Evolutionary conservation across 1,139 yeast species (phyloP).

Genomic region (Saccharomycopsis hybrid): DNA sequence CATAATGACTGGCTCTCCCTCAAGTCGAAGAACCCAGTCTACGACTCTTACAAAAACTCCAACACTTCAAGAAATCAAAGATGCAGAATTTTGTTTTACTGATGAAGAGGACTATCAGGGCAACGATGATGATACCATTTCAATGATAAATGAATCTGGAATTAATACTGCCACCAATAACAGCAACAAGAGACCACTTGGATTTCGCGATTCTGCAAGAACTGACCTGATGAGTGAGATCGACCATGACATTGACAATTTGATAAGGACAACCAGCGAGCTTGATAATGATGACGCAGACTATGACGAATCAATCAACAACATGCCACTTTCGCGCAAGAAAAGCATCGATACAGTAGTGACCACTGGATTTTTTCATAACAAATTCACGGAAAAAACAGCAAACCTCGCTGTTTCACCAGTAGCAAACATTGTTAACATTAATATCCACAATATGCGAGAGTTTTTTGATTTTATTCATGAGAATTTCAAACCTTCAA

Average conservation of each 20-base stretch:
- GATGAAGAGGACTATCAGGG: no score
- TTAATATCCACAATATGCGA: background rate
- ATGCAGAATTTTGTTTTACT: background rate
- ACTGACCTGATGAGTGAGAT: background rate
- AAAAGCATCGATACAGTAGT: constrained; percentile 9
- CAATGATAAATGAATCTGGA: background rate
- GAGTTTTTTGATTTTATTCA: background rate
- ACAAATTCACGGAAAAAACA: constrained; percentile 7
- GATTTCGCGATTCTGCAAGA: no score
- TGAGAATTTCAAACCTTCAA: background rate
- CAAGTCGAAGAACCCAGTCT: background rate
- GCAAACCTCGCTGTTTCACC: background rate
- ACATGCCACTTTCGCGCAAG: background rate
- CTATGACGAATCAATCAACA: background rate
- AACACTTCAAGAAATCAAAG: background rate
- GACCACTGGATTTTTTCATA: constrained; percentile 18
- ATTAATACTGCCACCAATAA: background rate
- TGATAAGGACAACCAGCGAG: background rate
- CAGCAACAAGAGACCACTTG: no score
- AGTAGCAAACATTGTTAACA: background rate
- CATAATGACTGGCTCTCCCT: no score
- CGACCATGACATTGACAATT: background rate
- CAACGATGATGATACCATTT: background rate
- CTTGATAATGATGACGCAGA: background rate
- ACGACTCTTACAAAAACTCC: background rate